Percentiles rank a stretch among this genome's conserved stretches.
Evolutionary conservation across 73 alveolate species (phyloP).

Genomic region (Breviolum minutum): DNA sequence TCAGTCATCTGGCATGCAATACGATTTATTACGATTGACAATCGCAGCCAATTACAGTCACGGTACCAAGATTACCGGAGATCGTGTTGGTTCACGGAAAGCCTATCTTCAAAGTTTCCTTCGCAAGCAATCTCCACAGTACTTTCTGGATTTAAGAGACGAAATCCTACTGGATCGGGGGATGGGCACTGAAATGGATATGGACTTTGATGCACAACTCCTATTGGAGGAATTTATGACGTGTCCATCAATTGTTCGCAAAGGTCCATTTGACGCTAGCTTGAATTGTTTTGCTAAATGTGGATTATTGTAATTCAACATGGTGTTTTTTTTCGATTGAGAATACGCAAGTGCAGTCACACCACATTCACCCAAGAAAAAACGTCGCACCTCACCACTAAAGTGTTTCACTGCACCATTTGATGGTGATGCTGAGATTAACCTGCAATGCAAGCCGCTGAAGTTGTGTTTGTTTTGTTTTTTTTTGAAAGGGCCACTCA

Average conservation of each 20-base stretch:
- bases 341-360: no score
- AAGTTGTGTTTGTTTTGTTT: neutral
- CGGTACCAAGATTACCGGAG: neutral
- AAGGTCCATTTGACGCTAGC: neutral
- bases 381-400: no score
- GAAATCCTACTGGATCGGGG: constrained; percentile 3
- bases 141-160: neutral
- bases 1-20: neutral
- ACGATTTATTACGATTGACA: neutral
- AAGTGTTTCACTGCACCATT: no score
- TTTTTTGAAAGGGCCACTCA: neutral
- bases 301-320: no score
- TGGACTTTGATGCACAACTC: no score
- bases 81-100: neutral
- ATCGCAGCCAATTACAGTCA: constrained; percentile 1
- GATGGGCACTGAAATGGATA: no score
- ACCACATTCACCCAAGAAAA: no score
- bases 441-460: neutral
- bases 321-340: no score
- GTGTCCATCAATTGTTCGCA: no score
- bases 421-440: neutral
- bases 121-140: neutral
- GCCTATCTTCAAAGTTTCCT: neutral
- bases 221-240: no score
- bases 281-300: no score